These are phyloP conservation scores for Diaporthe sp. DNA, from an alignment of 2,329 filamentous ascomycete genomes.

Conservation along the genomic window DNA sequence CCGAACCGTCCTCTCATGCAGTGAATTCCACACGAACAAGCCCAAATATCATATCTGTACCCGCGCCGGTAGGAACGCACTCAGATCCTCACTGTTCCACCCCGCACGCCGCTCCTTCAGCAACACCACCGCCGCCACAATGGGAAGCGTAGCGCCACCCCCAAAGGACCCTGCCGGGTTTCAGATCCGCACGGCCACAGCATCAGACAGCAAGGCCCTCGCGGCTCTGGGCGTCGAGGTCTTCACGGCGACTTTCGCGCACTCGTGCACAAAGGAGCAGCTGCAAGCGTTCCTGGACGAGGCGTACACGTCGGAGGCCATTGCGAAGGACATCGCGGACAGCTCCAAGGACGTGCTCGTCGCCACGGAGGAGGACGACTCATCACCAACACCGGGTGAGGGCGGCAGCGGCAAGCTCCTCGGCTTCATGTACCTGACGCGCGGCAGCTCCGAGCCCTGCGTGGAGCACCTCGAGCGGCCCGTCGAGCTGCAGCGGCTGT, in stretches of 20 bases:
- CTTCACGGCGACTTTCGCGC: conserved; percentile 56
- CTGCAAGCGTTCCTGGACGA: conserved; percentile 53
- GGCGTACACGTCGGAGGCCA: conserved; percentile 49
- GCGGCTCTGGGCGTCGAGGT: conserved; percentile 50
- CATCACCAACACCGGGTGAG: background rate
- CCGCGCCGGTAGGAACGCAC: background rate
- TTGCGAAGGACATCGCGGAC: conserved; percentile 36
- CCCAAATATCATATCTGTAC: background rate
- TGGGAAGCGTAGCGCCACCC: conserved; percentile 8
- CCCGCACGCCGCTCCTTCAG: background rate
- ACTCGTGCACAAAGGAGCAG: conserved; percentile 54
- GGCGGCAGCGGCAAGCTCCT: conserved; percentile 43
- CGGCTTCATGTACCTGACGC: conserved; percentile 57
- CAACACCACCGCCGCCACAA: background rate
- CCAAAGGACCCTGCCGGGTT: conserved; percentile 1
- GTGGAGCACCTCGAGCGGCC: conserved; percentile 46
- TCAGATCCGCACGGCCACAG: conserved; percentile 45
- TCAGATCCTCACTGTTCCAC: background rate
- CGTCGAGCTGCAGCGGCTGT: conserved; percentile 59
- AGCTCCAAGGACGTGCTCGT: conserved; percentile 41
- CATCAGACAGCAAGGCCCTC: conserved; percentile 48
- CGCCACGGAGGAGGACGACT: conserved; percentile 47
- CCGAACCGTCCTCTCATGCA: background rate
- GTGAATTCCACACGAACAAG: conserved; percentile 1
- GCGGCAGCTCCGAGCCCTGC: conserved; percentile 52